Base-by-base conservation (phyloP, 768 basidiomycete genomes). In the Infundibulicybe gibba region DNA sequence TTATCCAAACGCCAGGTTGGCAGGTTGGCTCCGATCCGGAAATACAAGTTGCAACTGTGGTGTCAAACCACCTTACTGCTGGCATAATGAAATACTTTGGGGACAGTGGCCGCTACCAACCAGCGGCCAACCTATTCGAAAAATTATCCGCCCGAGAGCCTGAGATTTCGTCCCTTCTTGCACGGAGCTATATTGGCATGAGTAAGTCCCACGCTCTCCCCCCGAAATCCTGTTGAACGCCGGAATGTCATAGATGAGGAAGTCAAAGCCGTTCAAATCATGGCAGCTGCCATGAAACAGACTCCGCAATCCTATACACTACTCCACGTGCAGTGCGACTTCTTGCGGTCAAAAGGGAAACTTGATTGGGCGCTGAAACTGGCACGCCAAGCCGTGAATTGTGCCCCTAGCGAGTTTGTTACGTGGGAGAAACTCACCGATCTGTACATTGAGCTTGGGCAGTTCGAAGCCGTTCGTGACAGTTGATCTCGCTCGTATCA, bases 391-490 rank as follows among this genome's bases (percentile, higher is more conserved):
- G 97, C 97, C 0, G 97, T 98, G 61, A 97, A 97, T 55, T 95
- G 94, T 54, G 97, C 97, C 0, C 97, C 97, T 5, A 94, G 90
- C 70, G 97, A 99, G 64, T 98, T 99, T 54, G 90, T 97, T 15
- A 98, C 95, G 0, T 99, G 97, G 94, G 94, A 97, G 60, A 98
- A 97, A 68, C 70, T 98, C 56, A 94, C 95, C 0, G 91, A 98
- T 53, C 69, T 95, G 44, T 97, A 95, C 61, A 94, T 97, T 40
- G 94, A 97, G 50, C 69, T 89, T 39, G 83, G 84, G 20, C 83
- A 92, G 61, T 97, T 78, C 61, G 91, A 97, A 58, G 85, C 87
- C 45, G 76, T 75, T 49, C 8, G 72, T 57, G 15, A 71, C 72
- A 45, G 40, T 64, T 45, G 20, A 49, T 47, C 6, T 15, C 15